These are phyloP conservation scores for Pichia manshurica DNA, from an alignment of 805 yeast genomes.

Conservation along the genomic window DNA sequence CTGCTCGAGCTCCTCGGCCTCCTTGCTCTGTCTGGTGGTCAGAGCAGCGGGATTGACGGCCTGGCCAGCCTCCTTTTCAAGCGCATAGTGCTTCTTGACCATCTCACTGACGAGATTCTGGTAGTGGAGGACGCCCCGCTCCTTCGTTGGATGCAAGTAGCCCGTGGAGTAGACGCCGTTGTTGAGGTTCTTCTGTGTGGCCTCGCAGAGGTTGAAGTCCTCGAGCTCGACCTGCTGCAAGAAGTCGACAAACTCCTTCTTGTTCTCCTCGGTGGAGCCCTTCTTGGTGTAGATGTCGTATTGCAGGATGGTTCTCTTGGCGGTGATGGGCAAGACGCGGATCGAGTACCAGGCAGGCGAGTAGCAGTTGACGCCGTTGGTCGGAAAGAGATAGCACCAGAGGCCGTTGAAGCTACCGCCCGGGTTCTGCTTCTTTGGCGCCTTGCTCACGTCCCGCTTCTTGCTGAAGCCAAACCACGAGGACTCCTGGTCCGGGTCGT, in stretches of 20 bases:
- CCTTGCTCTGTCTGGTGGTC: conserved; percentile 36
- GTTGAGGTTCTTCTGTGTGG: conserved; percentile 55
- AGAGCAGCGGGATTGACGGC: conserved; percentile 49
- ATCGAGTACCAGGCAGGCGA: conserved; percentile 65
- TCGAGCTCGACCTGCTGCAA: conserved; percentile 57
- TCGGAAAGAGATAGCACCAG: conserved; percentile 59
- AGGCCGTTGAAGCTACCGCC: conserved; percentile 60
- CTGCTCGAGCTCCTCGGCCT: conserved; percentile 44
- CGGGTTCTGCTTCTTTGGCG: conserved; percentile 39
- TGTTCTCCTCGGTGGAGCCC: conserved; percentile 45
- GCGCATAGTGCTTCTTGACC: conserved; percentile 48
- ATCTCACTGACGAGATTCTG: conserved; percentile 50
- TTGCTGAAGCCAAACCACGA: conserved; percentile 52
- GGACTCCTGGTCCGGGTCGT: conserved; percentile 32
- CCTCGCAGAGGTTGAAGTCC: conserved; percentile 54
- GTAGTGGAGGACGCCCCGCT: conserved; percentile 52
- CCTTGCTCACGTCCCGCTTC: conserved; percentile 21
- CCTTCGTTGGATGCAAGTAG: conserved; percentile 53
- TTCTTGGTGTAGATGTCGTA: conserved; percentile 58
- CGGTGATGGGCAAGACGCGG: conserved; percentile 50
- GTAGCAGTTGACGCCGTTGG: conserved; percentile 56
- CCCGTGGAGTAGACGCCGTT: conserved; percentile 58
- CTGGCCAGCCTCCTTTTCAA: conserved; percentile 41
- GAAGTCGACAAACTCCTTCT: conserved; percentile 59
- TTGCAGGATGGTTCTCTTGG: conserved; percentile 51